Percentiles rank a stretch among this genome's conserved stretches.
Conservation (phyloP, 257 asterid species). For the Solanum medicagineum region DNA sequence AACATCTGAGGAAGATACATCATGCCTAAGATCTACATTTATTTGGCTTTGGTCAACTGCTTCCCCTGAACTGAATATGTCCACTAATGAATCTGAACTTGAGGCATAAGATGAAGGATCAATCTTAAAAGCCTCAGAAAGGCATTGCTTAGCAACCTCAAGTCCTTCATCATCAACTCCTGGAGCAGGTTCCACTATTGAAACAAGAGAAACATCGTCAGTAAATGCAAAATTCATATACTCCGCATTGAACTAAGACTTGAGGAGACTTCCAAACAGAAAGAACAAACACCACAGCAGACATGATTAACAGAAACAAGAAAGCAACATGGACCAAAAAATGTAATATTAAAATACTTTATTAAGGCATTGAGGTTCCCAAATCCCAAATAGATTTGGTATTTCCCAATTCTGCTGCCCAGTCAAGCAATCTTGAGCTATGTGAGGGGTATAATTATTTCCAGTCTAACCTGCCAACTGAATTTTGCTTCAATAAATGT, state of each 20-base stretch:
- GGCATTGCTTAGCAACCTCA: conserved; percentile 71
- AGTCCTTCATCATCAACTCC: conserved; percentile 62
- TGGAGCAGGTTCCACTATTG: conserved; percentile 53
- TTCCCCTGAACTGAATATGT: conserved; percentile 39
- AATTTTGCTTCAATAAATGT: not conserved
- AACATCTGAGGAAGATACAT: conserved; percentile 16
- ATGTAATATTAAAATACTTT: not conserved
- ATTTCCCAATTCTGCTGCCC: not conserved
- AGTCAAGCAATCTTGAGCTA: not conserved
- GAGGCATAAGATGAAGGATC: conserved; percentile 36
- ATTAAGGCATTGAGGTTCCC: not conserved
- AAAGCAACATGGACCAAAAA: not conserved
- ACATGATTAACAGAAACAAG: not conserved
- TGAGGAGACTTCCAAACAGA: not conserved
- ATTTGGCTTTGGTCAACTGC: not conserved
- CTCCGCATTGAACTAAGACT: not conserved
- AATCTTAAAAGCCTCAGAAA: conserved; percentile 59
- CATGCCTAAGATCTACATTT: not conserved
- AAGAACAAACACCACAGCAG: not conserved
- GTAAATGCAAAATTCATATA: not conserved
- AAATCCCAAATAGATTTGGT: not conserved
- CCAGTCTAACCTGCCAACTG: not conserved
- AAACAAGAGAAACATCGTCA: not conserved
- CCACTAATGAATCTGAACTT: conserved; percentile 36
- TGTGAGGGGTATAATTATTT: not conserved